These are phyloP conservation scores for Trypanosoma congolense DNA, from an alignment of 208 protist genomes.

Conservation along the genomic window DNA sequence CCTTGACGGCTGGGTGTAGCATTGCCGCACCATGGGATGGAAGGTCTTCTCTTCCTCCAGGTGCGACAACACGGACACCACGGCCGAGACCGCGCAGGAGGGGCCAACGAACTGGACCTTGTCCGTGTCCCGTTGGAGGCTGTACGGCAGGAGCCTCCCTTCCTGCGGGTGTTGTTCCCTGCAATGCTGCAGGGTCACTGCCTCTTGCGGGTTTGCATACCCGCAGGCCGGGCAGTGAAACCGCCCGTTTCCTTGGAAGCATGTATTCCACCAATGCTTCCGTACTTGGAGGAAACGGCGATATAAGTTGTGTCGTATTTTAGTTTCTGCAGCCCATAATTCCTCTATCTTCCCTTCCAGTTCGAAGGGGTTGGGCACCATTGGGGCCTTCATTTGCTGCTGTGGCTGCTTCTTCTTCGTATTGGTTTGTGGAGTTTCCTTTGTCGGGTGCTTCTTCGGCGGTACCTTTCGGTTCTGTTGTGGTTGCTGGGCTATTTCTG, in stretches of 20 bases:
- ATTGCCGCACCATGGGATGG: neutral
- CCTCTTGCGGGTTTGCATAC: neutral
- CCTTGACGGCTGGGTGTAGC: neutral
- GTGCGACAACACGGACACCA: neutral
- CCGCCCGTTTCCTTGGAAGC: neutral
- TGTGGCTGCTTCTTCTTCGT: too few relatives aligned
- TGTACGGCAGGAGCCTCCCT: neutral
- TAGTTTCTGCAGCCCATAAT: too few relatives aligned
- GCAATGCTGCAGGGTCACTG: neutral
- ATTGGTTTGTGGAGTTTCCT: too few relatives aligned
- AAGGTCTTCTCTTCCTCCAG: neutral
- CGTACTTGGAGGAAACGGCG: neutral
- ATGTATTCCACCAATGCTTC: neutral
- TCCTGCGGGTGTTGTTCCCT: neutral
- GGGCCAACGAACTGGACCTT: neutral
- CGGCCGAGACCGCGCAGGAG: neutral
- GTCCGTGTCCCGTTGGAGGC: neutral
- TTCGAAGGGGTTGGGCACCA: too few relatives aligned
- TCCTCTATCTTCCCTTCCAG: too few relatives aligned
- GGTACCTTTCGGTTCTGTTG: too few relatives aligned
- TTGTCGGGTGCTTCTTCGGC: too few relatives aligned
- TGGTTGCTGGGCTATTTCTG: too few relatives aligned
- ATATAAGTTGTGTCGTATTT: slow-evolving; percentile 1
- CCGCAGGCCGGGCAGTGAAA: neutral
- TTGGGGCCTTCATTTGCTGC: too few relatives aligned